Evolutionary conservation across 371 early-diverging fungal genomes (phyloP), one percentile per base, ranked within the genome.

Genomic region (Chytridium lagenaria): DNA sequence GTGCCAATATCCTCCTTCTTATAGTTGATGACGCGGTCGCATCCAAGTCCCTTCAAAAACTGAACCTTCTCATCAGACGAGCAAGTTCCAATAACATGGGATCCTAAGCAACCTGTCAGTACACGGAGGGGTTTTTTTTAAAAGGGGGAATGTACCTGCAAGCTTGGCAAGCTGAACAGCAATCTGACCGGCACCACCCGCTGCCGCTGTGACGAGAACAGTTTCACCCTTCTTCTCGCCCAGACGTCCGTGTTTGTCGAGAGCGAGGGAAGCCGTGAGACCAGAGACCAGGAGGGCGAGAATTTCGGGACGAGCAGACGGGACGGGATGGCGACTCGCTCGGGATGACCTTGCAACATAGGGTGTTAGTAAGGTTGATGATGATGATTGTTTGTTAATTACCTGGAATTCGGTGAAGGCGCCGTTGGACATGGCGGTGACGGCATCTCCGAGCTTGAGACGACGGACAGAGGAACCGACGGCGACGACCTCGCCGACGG

Each of bases 21-120:
- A 81, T 95, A 95, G 79, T 94, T 94, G 74, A 96, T 84, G n/a
- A 83, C 90, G 51, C 86, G 84, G 73, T 95, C 94, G 1, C 94
- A 93, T 0, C 95, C 95, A 44, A 86, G 84, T 28, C 74, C 75
- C 59, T 84, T 84, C 28, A 90, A 90, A 44, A 93, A 81, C 30
- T 84, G 85, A 2, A 90, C 84, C 73, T 96, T 96, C 22, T 84
- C 89, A 26, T 87, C 91, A 34, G 90, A 88, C 10, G 94, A 92
- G 12, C 91, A 93, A 3, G 95, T 93, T 3, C 93, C 95, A 76
- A 96, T 93, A 10, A 95, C 95, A 10, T 81, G 88, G 30, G 93
- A 92, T 22, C 95, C 95, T 61, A 34, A 15, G 5, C 10, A 55
- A 55, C 30, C 5, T 28, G 61, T 34, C 61, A 34, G 7, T 34